Percentiles rank a stretch among this genome's conserved stretches.
These are phyloP conservation scores for Endocarpon pusillum DNA, from an alignment of 495 filamentous ascomycete genomes.

Conservation along the genomic window DNA sequence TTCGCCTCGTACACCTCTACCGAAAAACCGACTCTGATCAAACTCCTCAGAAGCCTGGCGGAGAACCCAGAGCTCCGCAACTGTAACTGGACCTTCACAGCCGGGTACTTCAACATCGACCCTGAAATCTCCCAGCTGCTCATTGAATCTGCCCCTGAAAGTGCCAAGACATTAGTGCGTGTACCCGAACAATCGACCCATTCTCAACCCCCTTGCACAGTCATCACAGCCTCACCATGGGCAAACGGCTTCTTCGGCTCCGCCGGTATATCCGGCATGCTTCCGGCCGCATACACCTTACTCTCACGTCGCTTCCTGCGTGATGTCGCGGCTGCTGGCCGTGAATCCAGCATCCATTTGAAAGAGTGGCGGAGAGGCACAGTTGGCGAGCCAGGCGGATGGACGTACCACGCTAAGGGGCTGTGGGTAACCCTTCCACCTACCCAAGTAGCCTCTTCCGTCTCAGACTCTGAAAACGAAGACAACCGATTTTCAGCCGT, in stretches of 20 bases:
- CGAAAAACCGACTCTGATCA: constrained; percentile 64
- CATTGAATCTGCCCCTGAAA: constrained; percentile 41
- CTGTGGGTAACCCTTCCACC: constrained; percentile 70
- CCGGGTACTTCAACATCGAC: constrained; percentile 95
- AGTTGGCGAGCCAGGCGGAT: constrained; percentile 62
- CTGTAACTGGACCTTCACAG: constrained; percentile 85
- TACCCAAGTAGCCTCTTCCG: too few relatives aligned
- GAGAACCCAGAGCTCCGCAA: constrained; percentile 35
- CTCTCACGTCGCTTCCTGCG: constrained; percentile 70
- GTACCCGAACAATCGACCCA: constrained; percentile 12
- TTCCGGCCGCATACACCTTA: constrained; percentile 82
- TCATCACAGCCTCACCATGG: constrained; percentile 84
- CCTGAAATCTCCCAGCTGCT: constrained; percentile 62
- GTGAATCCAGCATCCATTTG: constrained; percentile 49
- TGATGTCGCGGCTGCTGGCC: constrained; percentile 38
- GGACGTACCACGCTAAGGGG: constrained; percentile 98
- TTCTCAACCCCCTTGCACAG: constrained; percentile 44
- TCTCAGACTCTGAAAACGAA: constrained; percentile 4
- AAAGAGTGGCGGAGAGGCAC: constrained; percentile 81
- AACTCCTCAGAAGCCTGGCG: constrained; percentile 50
- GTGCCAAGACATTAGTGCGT: neutral
- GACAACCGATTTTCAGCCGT: constrained; percentile 19
- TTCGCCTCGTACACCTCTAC: constrained; percentile 83
- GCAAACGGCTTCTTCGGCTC: constrained; percentile 95
- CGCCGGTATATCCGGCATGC: constrained; percentile 68